Percentiles rank a stretch among this genome's conserved stretches.
Conservation (phyloP, 495 filamentous ascomycete species). For the Hypoxylon trugodes region DNA sequence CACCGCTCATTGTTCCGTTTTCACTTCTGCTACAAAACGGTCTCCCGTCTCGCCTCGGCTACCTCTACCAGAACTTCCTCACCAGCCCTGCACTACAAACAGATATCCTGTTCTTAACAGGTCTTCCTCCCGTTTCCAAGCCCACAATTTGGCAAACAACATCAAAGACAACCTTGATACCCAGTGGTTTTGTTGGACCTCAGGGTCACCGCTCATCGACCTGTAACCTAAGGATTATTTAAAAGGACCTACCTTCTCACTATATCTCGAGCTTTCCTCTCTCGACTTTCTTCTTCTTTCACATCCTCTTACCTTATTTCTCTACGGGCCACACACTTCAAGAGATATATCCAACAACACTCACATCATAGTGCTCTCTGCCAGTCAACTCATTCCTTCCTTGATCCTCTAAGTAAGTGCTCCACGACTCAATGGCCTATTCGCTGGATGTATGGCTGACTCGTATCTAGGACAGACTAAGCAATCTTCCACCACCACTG, state of each 20-base stretch:
- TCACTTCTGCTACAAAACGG: conserved; percentile 21
- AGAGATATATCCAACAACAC: neutral
- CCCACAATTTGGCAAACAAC: conserved; percentile 43
- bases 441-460: conserved; percentile 4
- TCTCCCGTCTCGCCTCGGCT: conserved; percentile 26
- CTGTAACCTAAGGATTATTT: conserved; percentile 25
- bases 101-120: conserved; percentile 28
- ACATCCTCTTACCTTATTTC: conserved; percentile 1
- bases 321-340: conserved; percentile 8
- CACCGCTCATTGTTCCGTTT: conserved; percentile 24
- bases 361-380: neutral
- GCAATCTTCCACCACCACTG: conserved; percentile 7
- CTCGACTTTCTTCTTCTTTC: conserved; percentile 3
- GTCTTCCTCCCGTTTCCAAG: conserved; percentile 21
- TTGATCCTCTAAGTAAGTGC: conserved; percentile 17
- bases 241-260: conserved; percentile 14
- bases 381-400: neutral
- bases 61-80: conserved; percentile 10
- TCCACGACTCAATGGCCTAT: neutral
- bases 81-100: conserved; percentile 27
- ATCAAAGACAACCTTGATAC: conserved; percentile 30
- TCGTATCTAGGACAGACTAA: conserved; percentile 15
- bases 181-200: conserved; percentile 31
- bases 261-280: conserved; percentile 2
- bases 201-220: conserved; percentile 25